Percentiles rank a stretch among this genome's conserved stretches.
Conservation (phyloP, 2,329 filamentous ascomycete genomes). For the Penicillium sp. region DNA sequence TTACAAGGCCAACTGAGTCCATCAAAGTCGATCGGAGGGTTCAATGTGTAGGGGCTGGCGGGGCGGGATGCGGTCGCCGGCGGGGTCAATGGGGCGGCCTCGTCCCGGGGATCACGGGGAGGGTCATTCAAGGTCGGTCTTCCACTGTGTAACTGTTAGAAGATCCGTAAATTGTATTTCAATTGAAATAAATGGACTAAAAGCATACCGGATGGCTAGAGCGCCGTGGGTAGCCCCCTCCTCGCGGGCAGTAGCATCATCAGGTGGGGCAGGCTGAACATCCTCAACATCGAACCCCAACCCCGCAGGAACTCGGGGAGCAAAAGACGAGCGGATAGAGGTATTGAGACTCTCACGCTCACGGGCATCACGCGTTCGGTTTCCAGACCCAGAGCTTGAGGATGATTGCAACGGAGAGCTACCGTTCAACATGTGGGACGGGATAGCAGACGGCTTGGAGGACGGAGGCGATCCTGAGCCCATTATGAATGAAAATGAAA, state of each 20-base stretch:
- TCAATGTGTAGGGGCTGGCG: slow-evolving; percentile 51
- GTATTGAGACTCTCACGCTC: slow-evolving; percentile 60
- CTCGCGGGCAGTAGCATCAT: slow-evolving; percentile 17
- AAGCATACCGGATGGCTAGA: slow-evolving; percentile 27
- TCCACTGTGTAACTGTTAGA: slow-evolving; percentile 11
- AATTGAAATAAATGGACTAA: background rate
- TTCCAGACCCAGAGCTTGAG: slow-evolving; percentile 26
- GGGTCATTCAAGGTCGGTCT: slow-evolving; percentile 47
- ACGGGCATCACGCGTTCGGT: slow-evolving; percentile 49
- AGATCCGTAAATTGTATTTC: background rate
- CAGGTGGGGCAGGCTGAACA: slow-evolving; percentile 8
- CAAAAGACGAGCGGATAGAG: slow-evolving; percentile 60
- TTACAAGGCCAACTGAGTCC: slow-evolving; percentile 54
- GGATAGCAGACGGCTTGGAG: slow-evolving; percentile 54
- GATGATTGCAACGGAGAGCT: slow-evolving; percentile 52
- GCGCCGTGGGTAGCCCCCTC: slow-evolving; percentile 15
- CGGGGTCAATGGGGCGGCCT: slow-evolving; percentile 52
- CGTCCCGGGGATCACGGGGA: slow-evolving; percentile 55
- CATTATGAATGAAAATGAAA: slow-evolving; percentile 38
- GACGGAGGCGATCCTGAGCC: slow-evolving; percentile 45
- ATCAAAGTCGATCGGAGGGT: slow-evolving; percentile 53
- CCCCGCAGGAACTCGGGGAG: slow-evolving; percentile 36
- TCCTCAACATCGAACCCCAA: slow-evolving; percentile 27
- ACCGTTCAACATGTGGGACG: slow-evolving; percentile 59
- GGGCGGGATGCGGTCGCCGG: slow-evolving; percentile 52